Evolutionary conservation across 2,329 filamentous ascomycete species (phyloP), one percentile per base, ranked within the genome.

Genomic region (Cytospora leucostoma): DNA sequence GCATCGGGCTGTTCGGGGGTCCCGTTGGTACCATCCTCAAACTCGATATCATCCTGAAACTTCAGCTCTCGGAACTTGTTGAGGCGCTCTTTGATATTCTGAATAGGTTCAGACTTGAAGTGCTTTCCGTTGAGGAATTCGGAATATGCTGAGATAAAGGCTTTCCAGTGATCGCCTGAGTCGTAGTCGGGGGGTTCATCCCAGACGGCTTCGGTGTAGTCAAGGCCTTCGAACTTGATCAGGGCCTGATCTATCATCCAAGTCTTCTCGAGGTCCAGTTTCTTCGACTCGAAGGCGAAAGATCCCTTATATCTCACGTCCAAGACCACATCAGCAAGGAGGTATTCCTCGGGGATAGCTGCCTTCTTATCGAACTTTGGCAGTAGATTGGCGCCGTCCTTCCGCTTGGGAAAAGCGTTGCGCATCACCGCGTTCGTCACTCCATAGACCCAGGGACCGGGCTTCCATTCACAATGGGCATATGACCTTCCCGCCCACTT

Each of bases 171-270:
- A 33, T 88, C 84, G 12, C 74, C 76, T 13, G 84, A 84, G 63
- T 91, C 85, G 35, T 85, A 81, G 2, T 80, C 76, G 0, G 94
- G 94, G 0, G 93, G 92, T 2, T 84, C 82, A 69, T 97, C 93
- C 94, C 94, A 97, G 0, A 96, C 93, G 0, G 87, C 85, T 64
- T 97, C 93, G 67, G 97, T 92, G 71, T 99, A 98, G 6, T 88
- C 84, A 8, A 99, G 83, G 13, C 95, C 95, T 74, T 96, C 92
- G 75, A 93, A 98, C 74, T 99, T 99, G 77, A 96, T 90, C 56
- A 89, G 84, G 0, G 92, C 88, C 69, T 87, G 84, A 56, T 86
- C 82, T 27, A 99, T 86, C 68, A 92, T 84, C 38, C 84, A 82
- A 49, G 94, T 87, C 5, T 90, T 86, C 44, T 83, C 83, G 65